Base-by-base conservation (phyloP, 768 basidiomycete genomes). In the Termitomyces sp. region DNA sequence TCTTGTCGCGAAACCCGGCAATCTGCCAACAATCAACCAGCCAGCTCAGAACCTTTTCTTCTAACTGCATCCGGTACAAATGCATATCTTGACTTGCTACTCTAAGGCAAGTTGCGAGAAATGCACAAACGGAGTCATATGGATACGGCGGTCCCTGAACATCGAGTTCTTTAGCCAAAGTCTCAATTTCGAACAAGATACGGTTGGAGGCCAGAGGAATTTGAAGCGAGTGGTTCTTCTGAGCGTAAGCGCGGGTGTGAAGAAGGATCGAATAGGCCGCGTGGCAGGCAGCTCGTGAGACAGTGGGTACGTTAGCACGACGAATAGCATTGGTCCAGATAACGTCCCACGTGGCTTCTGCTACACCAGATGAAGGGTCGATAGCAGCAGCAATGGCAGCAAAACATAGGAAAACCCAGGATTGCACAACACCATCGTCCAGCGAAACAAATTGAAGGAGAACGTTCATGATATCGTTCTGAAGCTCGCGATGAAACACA, bases 81-180 rank as follows among this genome's bases (percentile, higher is more conserved):
- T 89, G 83, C 60, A 90, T 88, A 69, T 98, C 94, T 68, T 89
- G 87, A 60, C 83, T 86, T 0, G 93, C 87, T 29, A 93, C 77
- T 17, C 78, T 80, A 51, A 98, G 77, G 59, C 86, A 88, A 32
- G 83, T 77, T 5, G 83, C 76, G 50, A 98, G 78, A 70, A 98
- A 94, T 60, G 79, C 77, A 77, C 96, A 97, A 43, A 96, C 93
- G 1, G 96, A 87, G 69, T 99, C 97, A 67, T 83, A 91, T 0
- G 95, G 94, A 67, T 84, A 88, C 14, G 86, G 76, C 2, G 96
- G 95, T 0, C 95, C 96, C 74, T 98, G 96, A 15, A 97, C 83
- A 64, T 93, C 89, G 60, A 99, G 78, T 63, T 96, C 92, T 63
- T 88, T 88, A 1, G 86, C 83, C 51, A 98, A 77, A 0, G 80